Conservation (phyloP, 345 rosid species). For the Citrus sp. region DNA sequence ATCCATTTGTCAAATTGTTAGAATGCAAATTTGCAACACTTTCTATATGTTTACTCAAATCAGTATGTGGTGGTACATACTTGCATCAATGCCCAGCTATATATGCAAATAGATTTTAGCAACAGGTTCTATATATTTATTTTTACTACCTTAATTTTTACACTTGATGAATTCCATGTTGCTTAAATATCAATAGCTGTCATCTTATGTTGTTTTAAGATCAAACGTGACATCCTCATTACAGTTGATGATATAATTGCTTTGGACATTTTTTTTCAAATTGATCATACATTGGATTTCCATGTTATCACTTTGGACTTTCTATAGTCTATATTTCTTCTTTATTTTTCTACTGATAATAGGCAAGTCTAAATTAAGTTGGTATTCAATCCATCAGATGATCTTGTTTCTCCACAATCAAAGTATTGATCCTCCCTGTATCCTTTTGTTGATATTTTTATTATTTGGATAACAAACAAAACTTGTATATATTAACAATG, state of each 20-base stretch:
- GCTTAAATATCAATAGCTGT: neutral
- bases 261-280: neutral
- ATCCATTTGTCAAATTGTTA: neutral
- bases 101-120: neutral
- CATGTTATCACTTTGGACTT: neutral
- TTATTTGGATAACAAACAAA: neutral
- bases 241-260: neutral
- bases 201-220: neutral
- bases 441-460: neutral
- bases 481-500: neutral
- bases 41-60: neutral
- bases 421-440: neutral
- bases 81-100: neutral
- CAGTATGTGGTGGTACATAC: neutral
- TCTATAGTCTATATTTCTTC: neutral
- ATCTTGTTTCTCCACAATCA: conserved; percentile 1
- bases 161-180: neutral
- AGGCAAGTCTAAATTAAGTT: neutral
- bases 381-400: neutral
- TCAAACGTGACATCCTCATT: neutral
- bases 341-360: neutral
- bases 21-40: neutral
- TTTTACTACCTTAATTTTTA: neutral
- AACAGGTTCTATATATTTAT: neutral
- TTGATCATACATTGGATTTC: neutral